Evolutionary conservation across 208 protist genomes (phyloP), one percentile per base, ranked within the genome.

Genomic region (Trypanosoma conorhini): DNA sequence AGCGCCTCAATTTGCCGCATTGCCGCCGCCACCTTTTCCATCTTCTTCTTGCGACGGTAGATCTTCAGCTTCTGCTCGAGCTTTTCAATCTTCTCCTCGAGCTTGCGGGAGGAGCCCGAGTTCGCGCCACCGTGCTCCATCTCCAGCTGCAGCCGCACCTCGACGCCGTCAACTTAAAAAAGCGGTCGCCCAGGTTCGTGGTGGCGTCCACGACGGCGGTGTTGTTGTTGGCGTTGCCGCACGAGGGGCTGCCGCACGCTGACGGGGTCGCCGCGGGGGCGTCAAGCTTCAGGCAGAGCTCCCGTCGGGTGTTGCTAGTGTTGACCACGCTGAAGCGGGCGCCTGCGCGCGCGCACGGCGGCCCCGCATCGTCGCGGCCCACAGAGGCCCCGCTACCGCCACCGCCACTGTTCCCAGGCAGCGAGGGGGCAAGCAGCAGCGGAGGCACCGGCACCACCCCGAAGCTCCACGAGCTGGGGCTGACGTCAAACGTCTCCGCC

Each of bases 41-140:
- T 69, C 74, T 96, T 96, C 63, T 94, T 92, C 42, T 96, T 96
- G 22, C 91, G 81, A 31, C 80, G 66, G 56, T 96, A 92, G 58
- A 96, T 96, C 57, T 92, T 92, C 24, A 96, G 54, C 67, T 96
- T 96, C 59, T 96, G 91, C 70, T 96, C 86, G 24, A 96, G 79
- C 66, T 94, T 93, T 63, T 96, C 91, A 62, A 96, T 93, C 70
- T 94, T 80, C 71, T 96, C 88, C 61, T 93, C 91, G 60, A 96
- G 71, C 67, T 93, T 93, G 4, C 88, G 72, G 38, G 83, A 84
- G 12, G 84, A 91, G 31, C 79, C 81, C 5, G 88, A 86, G 57
- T 72, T 83, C 0, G 84, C 67, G 3, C 83, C 83, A 57, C 79
- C 79, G 59, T 87, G 72, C 60, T 89, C 79, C 72, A 92, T 88